A percentile compares a stretch with the other conserved stretches of the same genome.
Evolutionary conservation across 768 basidiomycete genomes (phyloP).

Genomic region (Mycena indigotica): DNA sequence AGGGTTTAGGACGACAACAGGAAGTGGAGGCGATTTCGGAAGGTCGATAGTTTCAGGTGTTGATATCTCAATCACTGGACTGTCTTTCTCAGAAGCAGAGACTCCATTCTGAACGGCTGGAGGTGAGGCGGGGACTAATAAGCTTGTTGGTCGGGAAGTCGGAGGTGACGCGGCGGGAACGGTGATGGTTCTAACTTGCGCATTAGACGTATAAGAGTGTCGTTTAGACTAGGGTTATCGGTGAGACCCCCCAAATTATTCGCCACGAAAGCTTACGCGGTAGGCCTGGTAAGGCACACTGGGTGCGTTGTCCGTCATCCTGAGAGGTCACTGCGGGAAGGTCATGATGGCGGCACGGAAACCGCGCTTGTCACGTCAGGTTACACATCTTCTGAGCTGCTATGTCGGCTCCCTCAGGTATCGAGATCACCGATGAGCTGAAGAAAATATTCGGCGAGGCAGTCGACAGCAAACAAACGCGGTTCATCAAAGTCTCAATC

Average conservation of each 20-base stretch:
- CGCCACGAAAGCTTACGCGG: constrained; percentile 36
- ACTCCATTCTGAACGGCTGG: constrained; percentile 21
- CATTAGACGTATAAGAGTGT: constrained; percentile 37
- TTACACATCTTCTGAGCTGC: too few species aligned
- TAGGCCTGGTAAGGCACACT: constrained; percentile 55
- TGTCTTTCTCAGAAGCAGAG: constrained; percentile 16
- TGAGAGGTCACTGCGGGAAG: constrained; percentile 26
- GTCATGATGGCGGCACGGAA: constrained; percentile 10
- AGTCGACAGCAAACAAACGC: constrained; percentile 47
- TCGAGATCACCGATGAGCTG: constrained; percentile 63
- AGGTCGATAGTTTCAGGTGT: constrained; percentile 5
- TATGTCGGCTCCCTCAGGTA: constrained; percentile 64
- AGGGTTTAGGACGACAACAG: constrained; percentile 14
- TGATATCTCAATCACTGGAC: constrained; percentile 3
- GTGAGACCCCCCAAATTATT: constrained; percentile 11
- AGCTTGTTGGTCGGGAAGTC: constrained; percentile 30
- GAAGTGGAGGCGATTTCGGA: constrained; percentile 12
- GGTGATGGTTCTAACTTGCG: background rate
- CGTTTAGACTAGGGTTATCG: constrained; percentile 46
- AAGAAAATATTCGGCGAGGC: constrained; percentile 59
- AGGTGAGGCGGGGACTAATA: constrained; percentile 24
- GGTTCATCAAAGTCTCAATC: constrained; percentile 81
- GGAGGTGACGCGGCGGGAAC: constrained; percentile 23
- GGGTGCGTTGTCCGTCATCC: constrained; percentile 20
- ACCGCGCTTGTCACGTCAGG: background rate